Percentiles rank a stretch among this genome's conserved stretches.
These are phyloP conservation scores for Amanita jacksonii DNA, from an alignment of 768 basidiomycete species.

Conservation along the genomic window DNA sequence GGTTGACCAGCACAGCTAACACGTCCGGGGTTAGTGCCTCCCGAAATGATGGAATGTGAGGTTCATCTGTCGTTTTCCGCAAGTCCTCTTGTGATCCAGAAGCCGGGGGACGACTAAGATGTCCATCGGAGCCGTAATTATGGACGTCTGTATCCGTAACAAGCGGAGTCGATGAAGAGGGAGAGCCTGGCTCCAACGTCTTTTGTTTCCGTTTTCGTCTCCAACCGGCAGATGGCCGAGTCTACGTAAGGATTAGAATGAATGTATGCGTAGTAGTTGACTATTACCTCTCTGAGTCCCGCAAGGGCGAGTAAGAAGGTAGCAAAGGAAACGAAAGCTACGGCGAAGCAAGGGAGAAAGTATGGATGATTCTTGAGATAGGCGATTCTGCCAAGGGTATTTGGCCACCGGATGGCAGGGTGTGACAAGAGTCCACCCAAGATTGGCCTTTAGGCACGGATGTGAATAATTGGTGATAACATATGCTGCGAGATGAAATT, in stretches of 20 bases:
- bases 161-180: neutral
- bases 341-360: conserved; percentile 25
- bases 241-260: neutral
- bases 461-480: neutral
- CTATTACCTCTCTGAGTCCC: conserved; percentile 20
- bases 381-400: conserved; percentile 15
- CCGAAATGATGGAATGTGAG: neutral
- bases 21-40: neutral
- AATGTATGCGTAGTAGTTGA: neutral
- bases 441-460: conserved; percentile 13
- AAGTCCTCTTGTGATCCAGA: neutral
- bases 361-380: conserved; percentile 25
- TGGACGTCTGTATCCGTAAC: neutral
- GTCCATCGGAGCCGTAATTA: neutral
- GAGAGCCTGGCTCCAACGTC: no score
- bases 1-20: neutral
- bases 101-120: no score
- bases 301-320: conserved; percentile 15
- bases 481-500: neutral
- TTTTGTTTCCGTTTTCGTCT: neutral
- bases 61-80: neutral
- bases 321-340: conserved; percentile 16
- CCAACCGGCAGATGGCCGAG: neutral
- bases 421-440: conserved; percentile 24
- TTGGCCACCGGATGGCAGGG: conserved; percentile 20